These are phyloP conservation scores for Phytophthora tubulina DNA, from an alignment of 352 stramenopile genomes.

Conservation along the genomic window DNA sequence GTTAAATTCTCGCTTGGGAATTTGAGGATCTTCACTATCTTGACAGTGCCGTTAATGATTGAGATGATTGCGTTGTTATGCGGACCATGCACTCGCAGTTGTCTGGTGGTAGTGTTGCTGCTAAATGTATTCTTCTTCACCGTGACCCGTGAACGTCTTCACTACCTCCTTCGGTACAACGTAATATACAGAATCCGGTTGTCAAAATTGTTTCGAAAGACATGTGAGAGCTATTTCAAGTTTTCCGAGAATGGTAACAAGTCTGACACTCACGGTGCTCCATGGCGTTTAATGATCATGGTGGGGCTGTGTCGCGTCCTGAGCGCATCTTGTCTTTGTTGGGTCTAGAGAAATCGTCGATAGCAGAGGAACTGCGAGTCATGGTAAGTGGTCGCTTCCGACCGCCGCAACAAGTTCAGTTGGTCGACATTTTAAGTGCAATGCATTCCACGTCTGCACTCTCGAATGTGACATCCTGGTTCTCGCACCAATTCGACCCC, in stretches of 20 bases:
- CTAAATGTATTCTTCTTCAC: no score
- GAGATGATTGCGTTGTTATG: no score
- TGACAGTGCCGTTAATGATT: no score
- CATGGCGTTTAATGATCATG: constrained; percentile 2
- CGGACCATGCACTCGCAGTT: no score
- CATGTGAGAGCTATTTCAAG: not conserved
- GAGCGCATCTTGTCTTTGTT: constrained; percentile 55
- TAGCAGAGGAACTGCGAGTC: constrained; percentile 47
- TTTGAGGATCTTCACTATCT: no score
- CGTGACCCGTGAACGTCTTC: no score
- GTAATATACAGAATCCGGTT: no score
- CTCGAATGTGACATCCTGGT: constrained; percentile 49
- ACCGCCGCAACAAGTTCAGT: constrained; percentile 49
- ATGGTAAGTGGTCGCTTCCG: constrained; percentile 55
- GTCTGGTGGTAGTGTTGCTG: no score
- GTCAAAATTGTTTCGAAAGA: no score
- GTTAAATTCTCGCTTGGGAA: no score
- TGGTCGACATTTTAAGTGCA: constrained; percentile 39
- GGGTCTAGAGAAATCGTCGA: constrained; percentile 45
- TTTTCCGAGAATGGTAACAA: constrained; percentile 56
- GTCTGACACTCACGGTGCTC: constrained; percentile 19
- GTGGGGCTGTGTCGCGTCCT: not conserved
- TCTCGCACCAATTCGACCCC: constrained; percentile 68
- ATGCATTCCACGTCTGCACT: constrained; percentile 36
- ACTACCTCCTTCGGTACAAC: no score